Evolutionary conservation across 2,329 filamentous ascomycete genomes (phyloP).

Genomic region (Cercospora beticola): DNA sequence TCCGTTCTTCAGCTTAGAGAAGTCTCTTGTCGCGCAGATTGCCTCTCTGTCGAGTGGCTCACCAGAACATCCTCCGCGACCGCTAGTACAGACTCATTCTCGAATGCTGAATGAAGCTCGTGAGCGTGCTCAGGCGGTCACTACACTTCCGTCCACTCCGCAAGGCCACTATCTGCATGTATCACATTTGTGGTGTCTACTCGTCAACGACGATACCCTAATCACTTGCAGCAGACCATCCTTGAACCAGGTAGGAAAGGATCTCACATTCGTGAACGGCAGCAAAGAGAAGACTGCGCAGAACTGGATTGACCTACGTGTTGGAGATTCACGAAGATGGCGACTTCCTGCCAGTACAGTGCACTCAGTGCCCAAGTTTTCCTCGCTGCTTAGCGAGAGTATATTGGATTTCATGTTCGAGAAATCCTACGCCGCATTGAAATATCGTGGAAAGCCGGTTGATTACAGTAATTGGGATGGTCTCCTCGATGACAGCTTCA

Average conservation of each 20-base stretch:
- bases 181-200: constrained; percentile 17
- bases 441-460: background rate
- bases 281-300: background rate
- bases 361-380: background rate
- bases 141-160: background rate
- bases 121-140: constrained; percentile 15
- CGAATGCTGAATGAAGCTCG: constrained; percentile 12
- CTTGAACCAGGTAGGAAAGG: constrained; percentile 3
- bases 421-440: constrained; percentile 3
- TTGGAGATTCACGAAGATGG: constrained; percentile 11
- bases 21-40: background rate
- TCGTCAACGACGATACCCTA: constrained; percentile 18
- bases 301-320: background rate
- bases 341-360: background rate
- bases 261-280: background rate
- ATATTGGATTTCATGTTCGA: constrained; percentile 3
- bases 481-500: background rate
- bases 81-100: constrained; percentile 14
- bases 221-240: constrained; percentile 19
- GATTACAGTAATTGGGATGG: background rate
- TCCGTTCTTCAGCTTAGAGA: constrained; percentile 15
- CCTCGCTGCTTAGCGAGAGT: constrained; percentile 13
- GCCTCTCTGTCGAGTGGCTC: constrained; percentile 6
- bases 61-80: constrained; percentile 13
- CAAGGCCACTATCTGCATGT: constrained; percentile 15